Evolutionary conservation across 1,284 basidiomycete species (phyloP).

Genomic region (Leccinum variabile): DNA sequence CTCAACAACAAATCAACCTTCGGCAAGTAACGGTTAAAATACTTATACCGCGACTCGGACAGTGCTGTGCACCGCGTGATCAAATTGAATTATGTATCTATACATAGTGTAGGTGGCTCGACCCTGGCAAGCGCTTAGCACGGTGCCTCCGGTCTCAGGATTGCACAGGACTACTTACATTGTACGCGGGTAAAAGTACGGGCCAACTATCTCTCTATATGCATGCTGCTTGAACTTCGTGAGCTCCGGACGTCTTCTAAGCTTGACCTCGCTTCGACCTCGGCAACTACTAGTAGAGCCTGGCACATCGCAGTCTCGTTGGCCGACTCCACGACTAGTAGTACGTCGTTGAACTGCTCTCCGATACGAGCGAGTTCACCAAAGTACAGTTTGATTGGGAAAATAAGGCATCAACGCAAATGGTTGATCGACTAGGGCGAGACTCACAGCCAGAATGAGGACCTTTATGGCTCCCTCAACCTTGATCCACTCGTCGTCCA

Average conservation of each 20-base stretch:
- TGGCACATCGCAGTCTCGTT: slow-evolving; percentile 30
- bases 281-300: slow-evolving; percentile 24
- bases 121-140: not conserved
- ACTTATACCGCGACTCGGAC: no score
- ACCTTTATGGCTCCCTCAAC: no score
- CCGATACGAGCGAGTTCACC: slow-evolving; percentile 25
- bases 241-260: slow-evolving; percentile 1
- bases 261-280: slow-evolving; percentile 31
- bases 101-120: not conserved
- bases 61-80: not conserved
- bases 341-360: slow-evolving; percentile 35
- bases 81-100: not conserved
- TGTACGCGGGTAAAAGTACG: no score
- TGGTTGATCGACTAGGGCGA: no score
- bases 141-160: no score
- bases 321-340: slow-evolving; percentile 25
- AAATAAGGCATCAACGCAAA: no score
- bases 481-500: no score
- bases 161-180: no score
- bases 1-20: not conserved
- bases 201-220: no score
- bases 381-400: no score
- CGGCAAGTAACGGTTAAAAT: not conserved
- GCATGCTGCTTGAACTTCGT: slow-evolving; percentile 14
- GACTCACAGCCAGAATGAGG: no score